phyloP scores from a whole-genome alignment of 78 protist species.

The Goniomonas avonlea region DNA sequence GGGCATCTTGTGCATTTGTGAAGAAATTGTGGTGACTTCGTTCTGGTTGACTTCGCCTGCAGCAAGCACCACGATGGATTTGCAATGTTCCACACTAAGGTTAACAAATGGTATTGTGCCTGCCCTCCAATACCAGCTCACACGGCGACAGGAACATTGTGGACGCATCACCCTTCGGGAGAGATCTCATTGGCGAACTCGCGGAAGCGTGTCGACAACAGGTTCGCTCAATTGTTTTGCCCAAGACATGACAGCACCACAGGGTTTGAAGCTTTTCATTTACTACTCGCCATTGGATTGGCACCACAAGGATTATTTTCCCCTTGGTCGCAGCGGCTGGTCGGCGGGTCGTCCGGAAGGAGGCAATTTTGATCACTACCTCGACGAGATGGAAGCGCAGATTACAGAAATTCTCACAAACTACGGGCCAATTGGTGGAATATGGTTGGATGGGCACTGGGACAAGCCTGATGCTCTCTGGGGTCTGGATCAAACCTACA shows the following conservation, averaged over 20 bases:
- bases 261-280: not conserved
- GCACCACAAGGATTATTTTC: conserved; percentile 15
- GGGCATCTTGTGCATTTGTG: too few relatives aligned
- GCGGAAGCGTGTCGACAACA: not conserved
- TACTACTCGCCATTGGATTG: conserved; percentile 23
- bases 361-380: conserved; percentile 6
- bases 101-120: conserved; percentile 2
- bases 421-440: not conserved
- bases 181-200: not conserved
- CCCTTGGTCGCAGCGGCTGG: conserved; percentile 7
- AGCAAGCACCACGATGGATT: conserved; percentile 26
- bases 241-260: too few relatives aligned
- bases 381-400: not conserved
- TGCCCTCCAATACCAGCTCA: too few relatives aligned
- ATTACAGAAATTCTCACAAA: not conserved
- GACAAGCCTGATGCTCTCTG: not conserved
- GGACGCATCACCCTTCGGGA: not conserved
- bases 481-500: conserved; percentile 9
- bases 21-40: too few relatives aligned
- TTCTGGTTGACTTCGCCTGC: too few relatives aligned
- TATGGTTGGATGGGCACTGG: conserved; percentile 25
- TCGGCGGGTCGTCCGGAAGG: not conserved
- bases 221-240: too few relatives aligned
- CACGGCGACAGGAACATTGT: too few relatives aligned
- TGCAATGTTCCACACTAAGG: conserved; percentile 10